Percentiles rank a stretch among this genome's conserved stretches.
Evolutionary conservation across 768 basidiomycete genomes (phyloP).

Genomic region (Auricularia sp.): DNA sequence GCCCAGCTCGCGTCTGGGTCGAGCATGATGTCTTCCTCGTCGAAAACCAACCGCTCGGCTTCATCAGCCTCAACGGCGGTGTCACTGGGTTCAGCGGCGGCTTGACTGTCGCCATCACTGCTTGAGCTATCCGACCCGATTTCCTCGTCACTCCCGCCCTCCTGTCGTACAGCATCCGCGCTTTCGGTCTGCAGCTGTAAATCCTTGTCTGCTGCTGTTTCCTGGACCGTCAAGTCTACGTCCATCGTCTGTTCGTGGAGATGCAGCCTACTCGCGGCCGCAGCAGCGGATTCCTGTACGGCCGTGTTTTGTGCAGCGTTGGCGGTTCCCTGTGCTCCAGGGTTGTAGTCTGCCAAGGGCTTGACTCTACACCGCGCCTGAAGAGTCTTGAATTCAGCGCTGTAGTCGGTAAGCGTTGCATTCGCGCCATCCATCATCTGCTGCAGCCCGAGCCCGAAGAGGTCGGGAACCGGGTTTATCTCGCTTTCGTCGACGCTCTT

Average conservation of each 20-base stretch:
- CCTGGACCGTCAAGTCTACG: too few species aligned
- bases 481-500: conserved; percentile 9
- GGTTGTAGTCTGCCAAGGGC: background rate
- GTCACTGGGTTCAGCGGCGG: background rate
- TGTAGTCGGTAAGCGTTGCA: conserved; percentile 18
- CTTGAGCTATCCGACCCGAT: too few species aligned
- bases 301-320: background rate
- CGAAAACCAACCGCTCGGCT: background rate
- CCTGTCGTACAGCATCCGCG: too few species aligned
- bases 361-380: conserved; percentile 10
- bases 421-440: background rate
- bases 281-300: too few species aligned
- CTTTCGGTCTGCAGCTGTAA: too few species aligned
- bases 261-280: too few species aligned
- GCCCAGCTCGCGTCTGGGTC: background rate
- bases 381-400: conserved; percentile 13
- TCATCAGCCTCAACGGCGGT: background rate
- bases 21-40: background rate
- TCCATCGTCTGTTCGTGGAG: too few species aligned
- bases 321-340: background rate
- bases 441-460: conserved; percentile 16
- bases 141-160: too few species aligned
- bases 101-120: background rate
- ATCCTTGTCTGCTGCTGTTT: too few species aligned
- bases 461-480: conserved; percentile 9